Percentiles rank a stretch among this genome's conserved stretches.
Evolutionary conservation across 768 basidiomycete genomes (phyloP).

Genomic region (Lentinula edodes): DNA sequence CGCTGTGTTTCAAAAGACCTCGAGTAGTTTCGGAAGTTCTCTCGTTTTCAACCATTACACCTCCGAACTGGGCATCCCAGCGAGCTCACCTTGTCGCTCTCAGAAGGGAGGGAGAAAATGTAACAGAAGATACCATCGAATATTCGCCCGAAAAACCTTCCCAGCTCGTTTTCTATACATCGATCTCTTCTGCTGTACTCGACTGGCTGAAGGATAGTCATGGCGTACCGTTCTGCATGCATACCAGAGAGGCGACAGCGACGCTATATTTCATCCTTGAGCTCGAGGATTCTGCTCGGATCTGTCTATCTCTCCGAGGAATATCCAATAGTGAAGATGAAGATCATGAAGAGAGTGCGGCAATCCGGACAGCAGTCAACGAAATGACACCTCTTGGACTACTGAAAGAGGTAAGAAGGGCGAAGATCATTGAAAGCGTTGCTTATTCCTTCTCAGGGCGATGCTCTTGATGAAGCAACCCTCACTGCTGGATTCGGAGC

Average conservation of each 20-base stretch:
- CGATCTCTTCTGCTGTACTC: background rate
- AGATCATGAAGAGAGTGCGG: background rate
- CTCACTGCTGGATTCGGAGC: too few relatives aligned
- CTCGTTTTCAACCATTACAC: background rate
- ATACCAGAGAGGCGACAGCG: background rate
- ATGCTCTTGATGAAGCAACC: too few relatives aligned
- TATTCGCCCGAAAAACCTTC: background rate
- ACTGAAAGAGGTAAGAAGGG: background rate
- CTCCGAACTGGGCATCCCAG: background rate
- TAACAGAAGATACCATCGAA: background rate
- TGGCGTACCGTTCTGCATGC: background rate
- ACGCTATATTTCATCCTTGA: background rate
- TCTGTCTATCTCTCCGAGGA: background rate
- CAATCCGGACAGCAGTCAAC: background rate
- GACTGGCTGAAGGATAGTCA: background rate
- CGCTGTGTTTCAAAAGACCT: background rate
- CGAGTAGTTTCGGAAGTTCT: background rate
- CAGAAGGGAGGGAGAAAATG: background rate
- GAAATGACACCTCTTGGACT: background rate
- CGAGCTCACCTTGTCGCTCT: background rate
- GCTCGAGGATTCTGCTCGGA: background rate
- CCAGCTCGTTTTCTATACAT: background rate
- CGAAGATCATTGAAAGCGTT: background rate
- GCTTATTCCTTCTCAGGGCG: too few relatives aligned
- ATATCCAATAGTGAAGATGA: background rate